phyloP scores from a whole-genome alignment of 2,329 filamentous ascomycete genomes.

The Macroventuria anomochaeta region DNA sequence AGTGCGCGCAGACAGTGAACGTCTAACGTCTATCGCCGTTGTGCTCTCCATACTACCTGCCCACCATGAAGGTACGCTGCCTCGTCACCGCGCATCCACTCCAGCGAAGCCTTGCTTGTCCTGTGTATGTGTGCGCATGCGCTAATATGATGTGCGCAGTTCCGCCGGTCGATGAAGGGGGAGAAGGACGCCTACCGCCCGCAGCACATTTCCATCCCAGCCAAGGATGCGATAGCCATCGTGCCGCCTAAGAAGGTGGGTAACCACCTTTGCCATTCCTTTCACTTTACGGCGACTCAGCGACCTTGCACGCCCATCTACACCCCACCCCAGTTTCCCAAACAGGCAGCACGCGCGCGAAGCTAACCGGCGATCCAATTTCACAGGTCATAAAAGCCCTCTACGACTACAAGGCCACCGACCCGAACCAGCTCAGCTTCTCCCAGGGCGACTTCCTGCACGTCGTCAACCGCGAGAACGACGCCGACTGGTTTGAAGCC shows the following conservation, averaged over 20 bases:
- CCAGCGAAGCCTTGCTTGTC: slow-evolving; percentile 26
- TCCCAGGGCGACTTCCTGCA: slow-evolving; percentile 97
- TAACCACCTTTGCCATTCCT: slow-evolving; percentile 10
- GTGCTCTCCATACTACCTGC: slow-evolving; percentile 3
- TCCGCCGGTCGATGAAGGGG: slow-evolving; percentile 88
- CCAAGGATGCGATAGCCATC: slow-evolving; percentile 87
- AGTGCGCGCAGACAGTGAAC: slow-evolving; percentile 19
- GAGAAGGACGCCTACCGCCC: slow-evolving; percentile 75
- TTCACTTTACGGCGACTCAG: slow-evolving; percentile 4
- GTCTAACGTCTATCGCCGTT: slow-evolving; percentile 11
- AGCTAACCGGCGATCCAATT: slow-evolving; percentile 34
- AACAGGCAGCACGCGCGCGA: slow-evolving; percentile 28
- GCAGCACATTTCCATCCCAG: slow-evolving; percentile 76
- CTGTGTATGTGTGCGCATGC: slow-evolving; percentile 23
- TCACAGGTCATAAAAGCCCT: slow-evolving; percentile 92
- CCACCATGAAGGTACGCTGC: slow-evolving; percentile 30
- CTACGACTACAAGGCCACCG: slow-evolving; percentile 88
- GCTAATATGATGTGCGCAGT: slow-evolving; percentile 47
- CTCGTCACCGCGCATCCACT: slow-evolving; percentile 11
- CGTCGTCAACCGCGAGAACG: slow-evolving; percentile 94
- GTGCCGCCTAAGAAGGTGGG: slow-evolving; percentile 89
- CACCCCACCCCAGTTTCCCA: slow-evolving; percentile 21
- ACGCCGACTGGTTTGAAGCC: slow-evolving; percentile 96
- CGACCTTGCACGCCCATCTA: background rate
- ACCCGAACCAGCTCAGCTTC: slow-evolving; percentile 77